Evolutionary conservation across 2,329 filamentous ascomycete genomes (phyloP), one percentile per base, ranked within the genome.

Genomic region (Seiridium unicorne): DNA sequence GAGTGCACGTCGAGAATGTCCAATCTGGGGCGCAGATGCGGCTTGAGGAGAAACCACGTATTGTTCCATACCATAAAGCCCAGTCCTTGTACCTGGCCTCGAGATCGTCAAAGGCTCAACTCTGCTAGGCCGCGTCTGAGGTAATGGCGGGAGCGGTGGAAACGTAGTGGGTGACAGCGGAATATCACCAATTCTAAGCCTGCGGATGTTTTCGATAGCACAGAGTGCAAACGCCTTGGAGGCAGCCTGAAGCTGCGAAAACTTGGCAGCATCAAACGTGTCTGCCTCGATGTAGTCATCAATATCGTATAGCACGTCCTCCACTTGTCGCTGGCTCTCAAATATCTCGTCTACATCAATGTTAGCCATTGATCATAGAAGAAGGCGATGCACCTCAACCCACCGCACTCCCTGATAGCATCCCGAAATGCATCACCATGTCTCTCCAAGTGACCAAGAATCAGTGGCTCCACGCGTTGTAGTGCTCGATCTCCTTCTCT

Each of bases 271-370:
- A 8, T 76, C 73, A 58, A 77, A 79, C 4, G 73, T 69, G 51
- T 74, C 73, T 5, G 69, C 62, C 34, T 77, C 72, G 35, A 73
- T 73, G 59, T 73, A 78, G 66, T 79, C 77, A 46, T 80, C 77
- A 48, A 80, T 73, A 60, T 79, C 77, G 64, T 78, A 79, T 5
- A 79, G 70, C 3, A 78, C 66, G 57, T 77, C 74, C 54, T 78
- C 76, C 3, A 79, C 65, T 13, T 64, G 60, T 9, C 74, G 64
- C 32, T 68, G 67, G 11, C 63, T 66, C 53, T 68, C 64, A 47
- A 65, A 42, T 6, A 69, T 64, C 5, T 48, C 58, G 35, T 69
- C 66, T 69, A 47, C 18, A 51, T 55, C 35, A 40, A 40, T 26
- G 60, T 69, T 42, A 18, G 11, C 9, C 42, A 11, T 7, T 35